Conservation (phyloP, 2,329 filamentous ascomycete genomes). For the Xylaria sp. region DNA sequence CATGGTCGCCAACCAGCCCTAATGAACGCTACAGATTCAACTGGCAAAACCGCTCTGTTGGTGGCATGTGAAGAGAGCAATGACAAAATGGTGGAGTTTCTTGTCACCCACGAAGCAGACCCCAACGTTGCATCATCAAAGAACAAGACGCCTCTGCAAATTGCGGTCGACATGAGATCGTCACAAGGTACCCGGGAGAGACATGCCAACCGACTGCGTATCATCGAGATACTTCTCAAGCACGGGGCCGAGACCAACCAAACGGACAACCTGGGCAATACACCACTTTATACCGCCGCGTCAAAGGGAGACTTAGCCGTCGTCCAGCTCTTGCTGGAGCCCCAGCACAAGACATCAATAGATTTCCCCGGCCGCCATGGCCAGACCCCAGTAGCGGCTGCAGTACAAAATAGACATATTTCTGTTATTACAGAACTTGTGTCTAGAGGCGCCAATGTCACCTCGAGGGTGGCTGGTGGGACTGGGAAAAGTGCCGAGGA, state of each 20-base stretch:
- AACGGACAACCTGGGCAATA: background rate
- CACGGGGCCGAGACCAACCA: background rate
- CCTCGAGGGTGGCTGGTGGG: background rate
- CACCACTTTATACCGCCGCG: slow-evolving; percentile 6
- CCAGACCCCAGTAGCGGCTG: background rate
- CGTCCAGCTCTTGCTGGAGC: background rate
- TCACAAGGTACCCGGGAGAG: background rate
- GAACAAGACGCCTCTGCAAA: background rate
- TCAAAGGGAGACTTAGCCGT: background rate
- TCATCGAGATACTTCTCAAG: background rate
- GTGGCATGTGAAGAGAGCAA: background rate
- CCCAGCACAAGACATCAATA: background rate
- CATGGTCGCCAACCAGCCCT: background rate
- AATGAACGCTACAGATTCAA: background rate
- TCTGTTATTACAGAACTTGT: slow-evolving; percentile 3
- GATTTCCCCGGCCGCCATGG: background rate
- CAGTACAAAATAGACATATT: background rate
- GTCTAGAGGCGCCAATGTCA: background rate
- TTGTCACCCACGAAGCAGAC: background rate
- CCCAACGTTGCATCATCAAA: background rate
- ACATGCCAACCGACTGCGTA: background rate
- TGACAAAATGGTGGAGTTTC: slow-evolving; percentile 5
- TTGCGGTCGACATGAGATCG: slow-evolving; percentile 7
- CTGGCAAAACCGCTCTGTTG: slow-evolving; percentile 4
- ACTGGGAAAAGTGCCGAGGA: slow-evolving; percentile 9